Evolutionary conservation across 1,284 basidiomycete species (phyloP).

Genomic region (Puccinia triticina): DNA sequence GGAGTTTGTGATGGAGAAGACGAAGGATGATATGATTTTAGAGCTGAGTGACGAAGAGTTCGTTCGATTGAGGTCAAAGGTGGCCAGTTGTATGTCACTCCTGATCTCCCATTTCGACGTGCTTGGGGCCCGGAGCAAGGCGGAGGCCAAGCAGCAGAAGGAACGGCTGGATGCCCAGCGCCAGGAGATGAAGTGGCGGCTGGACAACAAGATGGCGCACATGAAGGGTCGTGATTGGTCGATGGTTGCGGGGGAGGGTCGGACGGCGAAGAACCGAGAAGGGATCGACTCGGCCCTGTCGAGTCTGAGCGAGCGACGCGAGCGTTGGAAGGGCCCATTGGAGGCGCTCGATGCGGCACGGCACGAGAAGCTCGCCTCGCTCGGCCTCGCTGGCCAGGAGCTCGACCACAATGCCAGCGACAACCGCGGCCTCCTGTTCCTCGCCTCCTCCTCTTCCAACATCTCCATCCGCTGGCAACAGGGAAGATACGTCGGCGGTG

Average conservation of each 20-base stretch:
- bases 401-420: conserved; percentile 87
- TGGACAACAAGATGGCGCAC: conserved; percentile 51
- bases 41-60: conserved; percentile 86
- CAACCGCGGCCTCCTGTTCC: conserved; percentile 84
- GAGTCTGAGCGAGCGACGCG: conserved; percentile 46
- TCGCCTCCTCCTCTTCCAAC: conserved; percentile 82
- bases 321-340: conserved; percentile 62
- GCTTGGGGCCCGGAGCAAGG: conserved; percentile 82
- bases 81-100: conserved; percentile 93
- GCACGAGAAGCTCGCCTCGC: conserved; percentile 68
- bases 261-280: conserved; percentile 46
- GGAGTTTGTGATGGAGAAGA: conserved; percentile 88
- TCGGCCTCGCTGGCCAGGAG: conserved; percentile 80
- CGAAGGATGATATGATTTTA: conserved; percentile 85
- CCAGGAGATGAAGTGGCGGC: conserved; percentile 67
- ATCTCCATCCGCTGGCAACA: conserved; percentile 99
- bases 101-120: conserved; percentile 98
- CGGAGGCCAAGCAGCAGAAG: conserved; percentile 73
- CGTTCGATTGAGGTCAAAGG: conserved; percentile 82
- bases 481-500: conserved; percentile 93
- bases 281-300: conserved; percentile 53
- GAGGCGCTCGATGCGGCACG: conserved; percentile 70
- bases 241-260: conserved; percentile 64
- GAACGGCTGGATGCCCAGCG: conserved; percentile 68
- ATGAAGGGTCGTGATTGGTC: conserved; percentile 66